These are phyloP conservation scores for Colletotrichum abscissum DNA, from an alignment of 2,329 filamentous ascomycete genomes.

Conservation along the genomic window DNA sequence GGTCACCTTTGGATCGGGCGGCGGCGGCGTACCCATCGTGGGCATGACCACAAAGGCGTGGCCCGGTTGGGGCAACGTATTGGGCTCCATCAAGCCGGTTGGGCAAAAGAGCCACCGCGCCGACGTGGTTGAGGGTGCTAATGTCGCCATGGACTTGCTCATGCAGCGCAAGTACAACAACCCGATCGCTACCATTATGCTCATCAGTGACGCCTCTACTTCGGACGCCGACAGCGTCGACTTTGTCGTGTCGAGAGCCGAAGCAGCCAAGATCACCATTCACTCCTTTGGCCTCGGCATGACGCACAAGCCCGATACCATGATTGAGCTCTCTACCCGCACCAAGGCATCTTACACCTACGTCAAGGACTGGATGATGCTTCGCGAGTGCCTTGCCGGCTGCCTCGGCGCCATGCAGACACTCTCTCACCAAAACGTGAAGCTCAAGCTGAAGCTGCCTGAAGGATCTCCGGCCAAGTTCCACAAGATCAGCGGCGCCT, in stretches of 20 bases:
- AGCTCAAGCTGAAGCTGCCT: slow-evolving; percentile 91
- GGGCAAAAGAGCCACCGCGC: slow-evolving; percentile 97
- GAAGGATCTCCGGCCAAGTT: slow-evolving; percentile 98
- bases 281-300: slow-evolving; percentile 96
- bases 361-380: slow-evolving; percentile 99
- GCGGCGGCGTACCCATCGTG: slow-evolving; percentile 93
- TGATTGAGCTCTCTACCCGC: slow-evolving; percentile 95
- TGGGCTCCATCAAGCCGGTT: slow-evolving; percentile 89
- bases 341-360: slow-evolving; percentile 98
- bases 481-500: slow-evolving; percentile 95
- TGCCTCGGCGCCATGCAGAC: slow-evolving; percentile 93
- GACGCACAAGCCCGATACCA: slow-evolving; percentile 97
- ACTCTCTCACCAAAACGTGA: slow-evolving; percentile 97
- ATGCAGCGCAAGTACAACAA: slow-evolving; percentile 99
- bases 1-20: slow-evolving; percentile 95
- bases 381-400: slow-evolving; percentile 93
- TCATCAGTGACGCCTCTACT: slow-evolving; percentile 97
- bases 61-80: slow-evolving; percentile 88
- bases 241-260: slow-evolving; percentile 95
- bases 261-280: slow-evolving; percentile 96
- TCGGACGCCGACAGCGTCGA: slow-evolving; percentile 96
- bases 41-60: slow-evolving; percentile 97
- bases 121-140: slow-evolving; percentile 96
- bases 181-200: slow-evolving; percentile 91
- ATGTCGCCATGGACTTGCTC: slow-evolving; percentile 96